Conservation (phyloP, 2,329 filamentous ascomycete genomes). For the Tolypocladium sp. region DNA sequence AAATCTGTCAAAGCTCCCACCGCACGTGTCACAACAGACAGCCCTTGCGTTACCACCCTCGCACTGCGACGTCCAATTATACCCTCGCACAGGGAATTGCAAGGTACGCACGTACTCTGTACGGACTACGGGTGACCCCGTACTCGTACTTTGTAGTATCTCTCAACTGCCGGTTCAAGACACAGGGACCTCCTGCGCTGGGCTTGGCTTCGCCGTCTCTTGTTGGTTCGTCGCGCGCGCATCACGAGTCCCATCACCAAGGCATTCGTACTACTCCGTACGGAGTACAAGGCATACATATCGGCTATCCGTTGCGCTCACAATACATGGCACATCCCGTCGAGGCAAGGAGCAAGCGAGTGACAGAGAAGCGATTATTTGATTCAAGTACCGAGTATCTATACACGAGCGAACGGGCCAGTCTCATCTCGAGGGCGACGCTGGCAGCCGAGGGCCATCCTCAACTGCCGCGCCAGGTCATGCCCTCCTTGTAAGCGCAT, state of each 20-base stretch:
- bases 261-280: background rate
- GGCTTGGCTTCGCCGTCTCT: background rate
- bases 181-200: background rate
- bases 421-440: conserved; percentile 13
- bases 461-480: background rate
- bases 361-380: conserved; percentile 19
- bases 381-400: conserved; percentile 21
- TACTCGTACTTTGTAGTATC: background rate
- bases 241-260: background rate
- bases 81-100: background rate
- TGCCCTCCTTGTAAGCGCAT: background rate
- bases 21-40: background rate
- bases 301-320: no score
- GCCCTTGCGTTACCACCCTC: background rate
- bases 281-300: background rate
- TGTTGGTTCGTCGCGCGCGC: background rate
- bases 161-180: background rate
- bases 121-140: no score
- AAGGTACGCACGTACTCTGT: background rate
- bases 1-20: background rate
- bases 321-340: background rate
- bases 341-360: background rate
- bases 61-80: background rate
- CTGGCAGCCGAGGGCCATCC: background rate
- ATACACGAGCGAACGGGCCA: conserved; percentile 23